A percentile compares a stretch with the other conserved stretches of the same genome.
Evolutionary conservation across 2,329 filamentous ascomycete species (phyloP).

Genomic region (Fusarium subtropicale): DNA sequence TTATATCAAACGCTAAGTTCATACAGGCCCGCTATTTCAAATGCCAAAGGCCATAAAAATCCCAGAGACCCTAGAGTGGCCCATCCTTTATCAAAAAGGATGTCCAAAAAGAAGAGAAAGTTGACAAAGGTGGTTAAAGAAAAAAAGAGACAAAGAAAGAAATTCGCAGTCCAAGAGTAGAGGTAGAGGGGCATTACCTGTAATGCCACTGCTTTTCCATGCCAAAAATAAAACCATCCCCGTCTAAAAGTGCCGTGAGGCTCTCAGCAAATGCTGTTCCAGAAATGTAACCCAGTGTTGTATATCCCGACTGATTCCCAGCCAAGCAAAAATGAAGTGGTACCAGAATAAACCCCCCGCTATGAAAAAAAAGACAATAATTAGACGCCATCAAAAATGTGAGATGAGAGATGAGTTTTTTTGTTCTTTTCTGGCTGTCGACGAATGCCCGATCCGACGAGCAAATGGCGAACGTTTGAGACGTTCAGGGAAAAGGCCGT

Average conservation of each 20-base stretch:
- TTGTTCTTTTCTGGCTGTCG: slow-evolving; percentile 4
- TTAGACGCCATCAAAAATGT: slow-evolving; percentile 18
- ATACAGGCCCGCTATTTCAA: slow-evolving; percentile 20
- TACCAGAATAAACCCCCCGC: slow-evolving; percentile 38
- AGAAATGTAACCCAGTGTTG: slow-evolving; percentile 43
- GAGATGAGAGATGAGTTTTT: slow-evolving; percentile 23
- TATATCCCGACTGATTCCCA: slow-evolving; percentile 32
- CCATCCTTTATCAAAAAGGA: slow-evolving; percentile 30
- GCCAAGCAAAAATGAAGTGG: slow-evolving; percentile 31
- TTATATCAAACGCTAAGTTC: slow-evolving; percentile 16
- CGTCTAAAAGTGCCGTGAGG: slow-evolving; percentile 47
- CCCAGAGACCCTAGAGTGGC: slow-evolving; percentile 33
- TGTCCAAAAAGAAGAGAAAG: slow-evolving; percentile 23
- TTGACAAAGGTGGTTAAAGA: background rate
- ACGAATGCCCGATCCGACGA: slow-evolving; percentile 26
- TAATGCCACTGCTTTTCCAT: slow-evolving; percentile 16
- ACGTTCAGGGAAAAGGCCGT: slow-evolving; percentile 20
- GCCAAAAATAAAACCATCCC: slow-evolving; percentile 18
- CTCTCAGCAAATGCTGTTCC: slow-evolving; percentile 41
- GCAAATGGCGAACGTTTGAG: slow-evolving; percentile 6
- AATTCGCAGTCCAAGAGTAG: slow-evolving; percentile 1
- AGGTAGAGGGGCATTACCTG: slow-evolving; percentile 16
- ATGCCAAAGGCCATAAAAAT: slow-evolving; percentile 38
- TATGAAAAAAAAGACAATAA: slow-evolving; percentile 39
- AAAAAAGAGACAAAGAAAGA: background rate